Conservation (phyloP, 257 asterid genomes). For the Oldenlandia corymbosa region DNA sequence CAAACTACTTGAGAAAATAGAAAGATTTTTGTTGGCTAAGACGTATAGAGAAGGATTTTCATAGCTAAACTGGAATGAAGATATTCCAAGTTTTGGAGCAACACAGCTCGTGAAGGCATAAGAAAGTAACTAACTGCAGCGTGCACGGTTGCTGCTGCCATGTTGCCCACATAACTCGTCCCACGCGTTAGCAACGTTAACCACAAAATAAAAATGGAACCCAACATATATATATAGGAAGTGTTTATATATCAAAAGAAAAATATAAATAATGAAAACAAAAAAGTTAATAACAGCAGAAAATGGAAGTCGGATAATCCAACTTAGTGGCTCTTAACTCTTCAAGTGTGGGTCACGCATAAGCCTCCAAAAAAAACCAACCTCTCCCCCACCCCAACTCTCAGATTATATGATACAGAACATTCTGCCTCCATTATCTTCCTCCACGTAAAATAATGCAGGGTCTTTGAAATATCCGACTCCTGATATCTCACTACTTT, state of each 20-base stretch:
- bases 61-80: too few relatives aligned
- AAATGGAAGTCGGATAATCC: constrained; percentile 32
- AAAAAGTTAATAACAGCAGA: neutral
- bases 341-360: too few relatives aligned
- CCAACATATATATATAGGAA: too few relatives aligned
- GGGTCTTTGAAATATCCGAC: constrained; percentile 15
- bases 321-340: constrained; percentile 7
- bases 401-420: too few relatives aligned
- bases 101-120: constrained; percentile 23
- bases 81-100: too few relatives aligned
- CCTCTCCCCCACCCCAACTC: too few relatives aligned
- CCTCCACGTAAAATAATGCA: constrained; percentile 53
- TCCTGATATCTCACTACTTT: neutral
- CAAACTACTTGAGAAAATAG: too few relatives aligned
- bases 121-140: constrained; percentile 14
- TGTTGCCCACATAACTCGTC: constrained; percentile 20
- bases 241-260: too few relatives aligned
- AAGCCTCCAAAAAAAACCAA: too few relatives aligned
- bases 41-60: too few relatives aligned
- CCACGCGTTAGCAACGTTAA: constrained; percentile 29
- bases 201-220: too few relatives aligned
- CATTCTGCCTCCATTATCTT: constrained; percentile 13
- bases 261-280: neutral
- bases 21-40: too few relatives aligned
- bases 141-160: constrained; percentile 25